Base-by-base conservation (phyloP, 345 rosid species). In the Excoecaria cochinchinensis region DNA sequence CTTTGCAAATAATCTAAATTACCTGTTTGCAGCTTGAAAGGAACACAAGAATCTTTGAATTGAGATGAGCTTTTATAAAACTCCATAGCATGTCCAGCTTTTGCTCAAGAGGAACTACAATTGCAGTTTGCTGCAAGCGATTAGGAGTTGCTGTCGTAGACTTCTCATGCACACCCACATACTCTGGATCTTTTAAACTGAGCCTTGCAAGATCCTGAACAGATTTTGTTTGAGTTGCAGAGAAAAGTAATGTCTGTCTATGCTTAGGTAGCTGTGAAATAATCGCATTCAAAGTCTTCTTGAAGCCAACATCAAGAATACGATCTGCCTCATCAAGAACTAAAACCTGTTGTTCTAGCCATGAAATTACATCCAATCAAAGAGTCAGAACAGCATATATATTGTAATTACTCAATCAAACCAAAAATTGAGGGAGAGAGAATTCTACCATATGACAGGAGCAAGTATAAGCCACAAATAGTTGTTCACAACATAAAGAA, bases 301-400 rank as follows among this genome's bases (percentile, higher is more conserved):
- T 91, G 76, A 95, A 95, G 16, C 94, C 94, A 78, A 88, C 84
- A 71, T 95, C 99, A 78, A 95, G 99, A 59, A 95, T 90, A 22
- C 96, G 97, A 82, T 95, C 99, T 72, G 99, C 99, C 89, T 95
- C 99, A 74, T 95, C 98, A 70, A 95, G 94, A 71, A 95, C 89
- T 92, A 95, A 81, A 82, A 89, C 86, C 99, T 95, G 89, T 85
- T 86, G 78, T 44, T 66, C 80, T 66, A 76, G 82, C 83, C 80
- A 84, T 72, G 58, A 86, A 76, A 71, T 73, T 75, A 38, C 63
- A 75, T 57, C 82, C 80, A 74, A 77, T 90, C 82, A 89, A 81
- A 70, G 19, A 70, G 31, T 8, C 6, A 70, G n/a, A 22, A 74
- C 42, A 59, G 44, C 56, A 58, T 40, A 25, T 24, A 44, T 14